These are phyloP conservation scores for Aurantiochytrium sp. DNA, from an alignment of 108 stramenopile genomes.

Conservation along the genomic window DNA sequence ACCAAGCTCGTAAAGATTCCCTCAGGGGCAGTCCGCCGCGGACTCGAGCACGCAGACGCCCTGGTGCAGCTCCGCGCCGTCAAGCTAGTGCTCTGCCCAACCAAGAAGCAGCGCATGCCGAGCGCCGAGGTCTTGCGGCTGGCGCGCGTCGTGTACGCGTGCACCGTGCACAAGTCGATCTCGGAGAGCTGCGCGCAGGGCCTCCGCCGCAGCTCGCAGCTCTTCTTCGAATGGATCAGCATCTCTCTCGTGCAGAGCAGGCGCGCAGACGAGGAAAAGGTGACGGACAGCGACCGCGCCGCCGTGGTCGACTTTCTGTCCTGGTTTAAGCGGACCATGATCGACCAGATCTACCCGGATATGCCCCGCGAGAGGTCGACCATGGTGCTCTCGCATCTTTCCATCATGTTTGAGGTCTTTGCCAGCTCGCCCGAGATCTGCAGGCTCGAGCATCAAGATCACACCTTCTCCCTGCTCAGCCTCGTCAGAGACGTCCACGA, in stretches of 20 bases:
- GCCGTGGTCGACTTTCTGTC: not conserved
- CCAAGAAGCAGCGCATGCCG: not conserved
- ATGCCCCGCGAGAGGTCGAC: not conserved
- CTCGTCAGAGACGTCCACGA: not conserved
- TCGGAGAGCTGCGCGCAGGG: slow-evolving; percentile 8
- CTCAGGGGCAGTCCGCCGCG: not conserved
- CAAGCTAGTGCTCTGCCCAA: not conserved
- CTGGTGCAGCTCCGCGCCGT: not conserved
- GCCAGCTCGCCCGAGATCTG: not conserved
- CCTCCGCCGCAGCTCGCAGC: not conserved
- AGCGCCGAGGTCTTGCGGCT: not conserved
- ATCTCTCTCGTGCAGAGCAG: not conserved
- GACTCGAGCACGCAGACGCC: not conserved
- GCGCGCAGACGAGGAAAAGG: not conserved
- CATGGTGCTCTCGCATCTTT: not conserved
- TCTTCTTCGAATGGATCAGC: slow-evolving; percentile 14
- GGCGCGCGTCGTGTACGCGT: not conserved
- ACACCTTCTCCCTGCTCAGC: not conserved
- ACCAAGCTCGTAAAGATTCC: not conserved
- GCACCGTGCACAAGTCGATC: not conserved
- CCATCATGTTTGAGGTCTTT: not conserved
- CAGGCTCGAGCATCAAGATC: not conserved
- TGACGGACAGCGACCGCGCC: not conserved
- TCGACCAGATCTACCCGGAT: not conserved
- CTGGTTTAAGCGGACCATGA: slow-evolving; percentile 9